These are phyloP conservation scores for Hanseniaspora pseudoguilliermondii DNA, from an alignment of 805 yeast species.

Conservation along the genomic window DNA sequence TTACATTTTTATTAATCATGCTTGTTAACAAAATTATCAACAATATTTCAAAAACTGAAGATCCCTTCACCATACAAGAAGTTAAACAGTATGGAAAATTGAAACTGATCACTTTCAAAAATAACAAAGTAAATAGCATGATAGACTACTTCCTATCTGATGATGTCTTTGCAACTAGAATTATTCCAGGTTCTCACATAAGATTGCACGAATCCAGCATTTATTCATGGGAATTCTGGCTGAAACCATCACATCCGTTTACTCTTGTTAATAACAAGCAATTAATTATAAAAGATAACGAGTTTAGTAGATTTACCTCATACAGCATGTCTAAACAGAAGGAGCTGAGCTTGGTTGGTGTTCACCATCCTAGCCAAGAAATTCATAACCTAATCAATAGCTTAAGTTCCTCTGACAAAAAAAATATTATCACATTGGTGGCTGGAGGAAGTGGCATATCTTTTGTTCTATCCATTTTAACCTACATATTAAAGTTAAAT, in stretches of 20 bases:
- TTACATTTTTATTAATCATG: slow-evolving; percentile 16
- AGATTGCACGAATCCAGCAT: slow-evolving; percentile 33
- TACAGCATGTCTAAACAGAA: background rate
- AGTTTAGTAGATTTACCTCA: slow-evolving; percentile 4
- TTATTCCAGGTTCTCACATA: slow-evolving; percentile 44
- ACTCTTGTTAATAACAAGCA: slow-evolving; percentile 40
- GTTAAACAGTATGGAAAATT: slow-evolving; percentile 15
- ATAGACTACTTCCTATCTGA: slow-evolving; percentile 16
- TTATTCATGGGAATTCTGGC: slow-evolving; percentile 32
- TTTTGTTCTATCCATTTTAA: slow-evolving; percentile 31
- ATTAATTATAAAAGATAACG: background rate
- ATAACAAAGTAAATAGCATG: slow-evolving; percentile 16
- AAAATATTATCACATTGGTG: slow-evolving; percentile 29
- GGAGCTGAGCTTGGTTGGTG: background rate
- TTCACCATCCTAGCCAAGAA: background rate
- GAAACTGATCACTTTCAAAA: slow-evolving; percentile 14
- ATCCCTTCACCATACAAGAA: background rate
- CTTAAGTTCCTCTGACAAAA: background rate
- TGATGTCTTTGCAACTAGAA: background rate
- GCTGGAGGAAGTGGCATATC: slow-evolving; percentile 71
- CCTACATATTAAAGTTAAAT: background rate
- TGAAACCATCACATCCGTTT: slow-evolving; percentile 56
- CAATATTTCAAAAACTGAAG: slow-evolving; percentile 1
- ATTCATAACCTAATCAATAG: slow-evolving; percentile 33
- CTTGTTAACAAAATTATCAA: slow-evolving; percentile 4